Base-by-base conservation (phyloP, 305 asterid species). In the Ilex paraguariensis region DNA sequence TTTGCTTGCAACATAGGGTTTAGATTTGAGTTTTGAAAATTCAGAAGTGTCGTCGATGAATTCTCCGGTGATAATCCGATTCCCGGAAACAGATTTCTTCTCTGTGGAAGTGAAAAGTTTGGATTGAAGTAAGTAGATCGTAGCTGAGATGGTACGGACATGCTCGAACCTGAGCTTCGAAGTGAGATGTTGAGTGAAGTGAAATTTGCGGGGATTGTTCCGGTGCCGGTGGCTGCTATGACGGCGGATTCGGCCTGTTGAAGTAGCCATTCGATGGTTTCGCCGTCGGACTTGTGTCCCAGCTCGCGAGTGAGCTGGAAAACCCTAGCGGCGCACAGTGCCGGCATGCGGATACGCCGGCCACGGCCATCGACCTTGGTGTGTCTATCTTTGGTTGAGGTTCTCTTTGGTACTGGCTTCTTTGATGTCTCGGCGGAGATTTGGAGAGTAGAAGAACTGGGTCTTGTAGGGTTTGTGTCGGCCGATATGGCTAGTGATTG, bases 281-380 rank as follows among this genome's bases (percentile, higher is more conserved):
- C 94, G 2, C 95, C 95, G 51, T 87, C 95, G 15, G 95, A 85
- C 68, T 85, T 85, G 76, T 87, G 90, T 33, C 95, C 95, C n/a
- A 87, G 75, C 50, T 87, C 95, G 0, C 95, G 87, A 0, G 95
- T 87, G 15, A 87, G 85, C 70, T 87, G 95, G 45, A 87, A 85
- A 83, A 87, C 95, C 88, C 95, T 84, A 76, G 95, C 93, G 1
- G 95, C 95, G 30, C 93, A 87, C 5, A 81, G 75, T 9, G 88
- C 96, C 2, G 96, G 96, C 96, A 89, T 89, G 63, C 95, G 93
- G 66, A 89, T 89, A 40, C 96, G 90, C 62, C 96, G 83, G 15
- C 95, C 96, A 0, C 96, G 89, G 14, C 96, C 96, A 63, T 88
- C 96, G 10, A 88, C 96, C 53, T 88, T 88, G 0, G 96, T 89